phyloP scores from a whole-genome alignment of 345 rosid genomes.

The Sonneratia alba region DNA sequence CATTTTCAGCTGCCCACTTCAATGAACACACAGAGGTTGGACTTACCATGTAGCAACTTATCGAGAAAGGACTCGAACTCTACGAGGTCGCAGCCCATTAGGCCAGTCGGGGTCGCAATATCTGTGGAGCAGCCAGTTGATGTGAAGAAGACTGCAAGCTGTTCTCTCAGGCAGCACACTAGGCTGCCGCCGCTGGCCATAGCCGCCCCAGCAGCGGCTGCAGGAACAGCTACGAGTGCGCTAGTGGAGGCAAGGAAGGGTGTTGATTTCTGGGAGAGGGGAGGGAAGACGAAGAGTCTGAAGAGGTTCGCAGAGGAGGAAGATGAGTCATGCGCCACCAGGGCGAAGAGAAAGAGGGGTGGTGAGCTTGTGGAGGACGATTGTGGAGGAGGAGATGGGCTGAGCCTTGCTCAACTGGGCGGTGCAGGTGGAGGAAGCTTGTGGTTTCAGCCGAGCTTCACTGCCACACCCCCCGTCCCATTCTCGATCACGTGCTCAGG shows the following conservation, averaged over 20 bases:
- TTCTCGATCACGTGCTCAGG: slow-evolving; percentile 20
- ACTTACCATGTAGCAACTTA: slow-evolving; percentile 62
- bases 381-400: no score
- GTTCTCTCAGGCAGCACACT: slow-evolving; percentile 71
- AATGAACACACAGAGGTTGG: slow-evolving; percentile 96
- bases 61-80: slow-evolving; percentile 51
- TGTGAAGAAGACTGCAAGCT: slow-evolving; percentile 19
- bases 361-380: slow-evolving; percentile 5
- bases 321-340: slow-evolving; percentile 47
- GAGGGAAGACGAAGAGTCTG: slow-evolving; percentile 36
- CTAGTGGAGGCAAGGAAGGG: slow-evolving; percentile 21
- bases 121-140: slow-evolving; percentile 34
- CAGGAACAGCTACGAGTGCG: slow-evolving; percentile 5
- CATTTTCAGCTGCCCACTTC: slow-evolving; percentile 62
- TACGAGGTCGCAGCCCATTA: slow-evolving; percentile 38
- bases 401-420: slow-evolving; percentile 21
- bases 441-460: slow-evolving; percentile 35
- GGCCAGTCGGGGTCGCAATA: neutral
- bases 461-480: no score
- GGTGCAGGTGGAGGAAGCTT: slow-evolving; percentile 23
- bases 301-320: slow-evolving; percentile 59
- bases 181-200: slow-evolving; percentile 94
- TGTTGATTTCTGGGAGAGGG: slow-evolving; percentile 61
- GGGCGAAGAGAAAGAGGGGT: slow-evolving; percentile 60
- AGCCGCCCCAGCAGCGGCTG: slow-evolving; percentile 6